A percentile compares a stretch with the other conserved stretches of the same genome.
Conservation (phyloP, 129 eudicot genomes). For the Erigeron canadensis region DNA sequence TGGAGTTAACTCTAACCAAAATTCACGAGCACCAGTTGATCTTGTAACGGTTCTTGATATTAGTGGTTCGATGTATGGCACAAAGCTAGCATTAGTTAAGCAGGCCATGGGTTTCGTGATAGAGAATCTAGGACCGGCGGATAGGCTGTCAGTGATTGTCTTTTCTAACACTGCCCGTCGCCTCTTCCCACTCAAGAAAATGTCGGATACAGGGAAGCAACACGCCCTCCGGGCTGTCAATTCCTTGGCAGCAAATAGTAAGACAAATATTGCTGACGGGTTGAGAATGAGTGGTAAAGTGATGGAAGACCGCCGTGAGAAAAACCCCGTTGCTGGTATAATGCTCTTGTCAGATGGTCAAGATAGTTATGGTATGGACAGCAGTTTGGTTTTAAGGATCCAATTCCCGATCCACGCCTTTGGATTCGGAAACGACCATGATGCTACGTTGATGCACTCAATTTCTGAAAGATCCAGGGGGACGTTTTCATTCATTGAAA, state of each 20-base stretch:
- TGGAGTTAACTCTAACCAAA: slow-evolving; percentile 16
- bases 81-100: slow-evolving; percentile 73
- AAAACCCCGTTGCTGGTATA: no score
- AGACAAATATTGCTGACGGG: slow-evolving; percentile 85
- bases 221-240: slow-evolving; percentile 67
- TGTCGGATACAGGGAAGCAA: slow-evolving; percentile 68
- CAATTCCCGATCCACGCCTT: no score
- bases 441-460: no score
- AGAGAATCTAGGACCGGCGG: slow-evolving; percentile 73
- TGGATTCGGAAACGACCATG: no score
- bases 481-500: neutral
- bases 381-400: no score
- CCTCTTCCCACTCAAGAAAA: slow-evolving; percentile 63
- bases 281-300: slow-evolving; percentile 66
- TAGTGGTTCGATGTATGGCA: slow-evolving; percentile 92
- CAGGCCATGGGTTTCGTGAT: slow-evolving; percentile 90
- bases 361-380: slow-evolving; percentile 54
- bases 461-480: no score
- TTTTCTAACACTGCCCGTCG: slow-evolving; percentile 79
- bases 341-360: slow-evolving; percentile 87
- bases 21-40: slow-evolving; percentile 73
- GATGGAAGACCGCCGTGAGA: slow-evolving; percentile 72
- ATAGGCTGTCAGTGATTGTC: slow-evolving; percentile 67
- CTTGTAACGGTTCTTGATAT: slow-evolving; percentile 84
- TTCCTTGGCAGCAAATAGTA: slow-evolving; percentile 66